Conservation (phyloP, 2,329 filamentous ascomycete species). For the Aspergillus puulaauensis region DNA sequence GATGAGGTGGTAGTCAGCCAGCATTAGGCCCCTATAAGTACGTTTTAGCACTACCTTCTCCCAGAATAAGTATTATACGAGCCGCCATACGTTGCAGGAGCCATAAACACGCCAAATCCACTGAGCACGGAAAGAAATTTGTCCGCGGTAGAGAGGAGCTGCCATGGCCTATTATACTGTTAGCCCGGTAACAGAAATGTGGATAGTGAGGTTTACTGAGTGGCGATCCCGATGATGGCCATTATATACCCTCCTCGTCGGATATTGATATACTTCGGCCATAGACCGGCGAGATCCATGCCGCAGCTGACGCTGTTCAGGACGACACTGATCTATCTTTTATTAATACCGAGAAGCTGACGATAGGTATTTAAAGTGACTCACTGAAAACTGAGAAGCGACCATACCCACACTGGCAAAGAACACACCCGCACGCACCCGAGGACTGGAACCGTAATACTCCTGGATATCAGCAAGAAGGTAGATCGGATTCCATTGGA, state of each 20-base stretch:
- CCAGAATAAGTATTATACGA: too few species aligned
- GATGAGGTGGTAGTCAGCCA: slow-evolving; percentile 35
- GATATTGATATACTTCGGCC: slow-evolving; percentile 57
- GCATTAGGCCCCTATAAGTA: slow-evolving; percentile 24
- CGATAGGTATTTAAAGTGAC: neutral
- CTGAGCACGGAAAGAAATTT: slow-evolving; percentile 50
- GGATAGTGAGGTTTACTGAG: neutral
- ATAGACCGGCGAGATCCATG: slow-evolving; percentile 56
- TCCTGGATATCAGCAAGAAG: slow-evolving; percentile 4
- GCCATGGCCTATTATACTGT: slow-evolving; percentile 47
- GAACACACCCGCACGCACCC: slow-evolving; percentile 2
- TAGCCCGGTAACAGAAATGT: neutral
- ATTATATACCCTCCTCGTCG: slow-evolving; percentile 50
- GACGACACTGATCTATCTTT: slow-evolving; percentile 38
- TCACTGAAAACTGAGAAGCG: slow-evolving; percentile 44
- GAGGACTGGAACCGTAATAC: neutral
- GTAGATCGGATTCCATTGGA: slow-evolving; percentile 9
- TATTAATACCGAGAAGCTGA: slow-evolving; percentile 33
- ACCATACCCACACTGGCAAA: slow-evolving; percentile 29
- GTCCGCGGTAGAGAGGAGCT: slow-evolving; percentile 48
- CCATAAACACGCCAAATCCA: slow-evolving; percentile 36
- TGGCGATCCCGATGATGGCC: slow-evolving; percentile 7
- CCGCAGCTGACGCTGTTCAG: slow-evolving; percentile 28
- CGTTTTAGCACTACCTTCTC: neutral
- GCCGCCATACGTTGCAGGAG: neutral